Conservation (phyloP, 352 stramenopile species). For the Phytophthora nicotianae region DNA sequence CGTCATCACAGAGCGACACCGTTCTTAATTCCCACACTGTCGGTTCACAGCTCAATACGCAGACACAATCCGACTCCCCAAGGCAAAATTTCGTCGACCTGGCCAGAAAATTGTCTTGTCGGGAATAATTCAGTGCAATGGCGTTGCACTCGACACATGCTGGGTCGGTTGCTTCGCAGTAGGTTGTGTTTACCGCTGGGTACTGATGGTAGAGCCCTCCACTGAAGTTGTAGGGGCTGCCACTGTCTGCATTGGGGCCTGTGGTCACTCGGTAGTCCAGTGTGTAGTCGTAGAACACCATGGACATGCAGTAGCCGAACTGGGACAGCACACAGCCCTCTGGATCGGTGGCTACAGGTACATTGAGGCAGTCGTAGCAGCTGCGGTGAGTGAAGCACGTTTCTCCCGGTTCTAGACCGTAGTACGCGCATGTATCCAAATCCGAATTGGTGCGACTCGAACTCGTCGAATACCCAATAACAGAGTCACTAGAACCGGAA, state of each 20-base stretch:
- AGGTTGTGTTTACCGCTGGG: slow-evolving; percentile 51
- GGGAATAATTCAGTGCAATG: slow-evolving; percentile 45
- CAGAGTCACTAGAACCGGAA: slow-evolving; percentile 9
- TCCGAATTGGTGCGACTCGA: slow-evolving; percentile 22
- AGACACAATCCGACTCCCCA: slow-evolving; percentile 49
- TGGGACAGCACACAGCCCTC: slow-evolving; percentile 52
- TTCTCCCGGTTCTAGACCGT: slow-evolving; percentile 37
- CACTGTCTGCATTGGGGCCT: slow-evolving; percentile 40
- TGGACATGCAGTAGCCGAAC: slow-evolving; percentile 50
- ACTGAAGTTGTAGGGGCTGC: slow-evolving; percentile 41
- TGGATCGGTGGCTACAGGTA: slow-evolving; percentile 34
- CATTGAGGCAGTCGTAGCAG: slow-evolving; percentile 72
- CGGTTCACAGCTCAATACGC: slow-evolving; percentile 53
- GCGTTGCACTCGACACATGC: slow-evolving; percentile 47
- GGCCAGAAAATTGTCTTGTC: slow-evolving; percentile 45
- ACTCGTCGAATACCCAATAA: not conserved
- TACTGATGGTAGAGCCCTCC: slow-evolving; percentile 56
- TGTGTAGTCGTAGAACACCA: slow-evolving; percentile 45
- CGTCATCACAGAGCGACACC: slow-evolving; percentile 26
- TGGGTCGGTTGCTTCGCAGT: slow-evolving; percentile 49
- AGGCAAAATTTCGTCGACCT: slow-evolving; percentile 59
- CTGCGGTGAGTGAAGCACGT: slow-evolving; percentile 48
- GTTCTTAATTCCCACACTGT: slow-evolving; percentile 31
- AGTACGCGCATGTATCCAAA: slow-evolving; percentile 51
- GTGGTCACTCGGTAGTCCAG: slow-evolving; percentile 46